Evolutionary conservation across 1,284 basidiomycete species (phyloP).

Genomic region (Clitocybe nebularis): DNA sequence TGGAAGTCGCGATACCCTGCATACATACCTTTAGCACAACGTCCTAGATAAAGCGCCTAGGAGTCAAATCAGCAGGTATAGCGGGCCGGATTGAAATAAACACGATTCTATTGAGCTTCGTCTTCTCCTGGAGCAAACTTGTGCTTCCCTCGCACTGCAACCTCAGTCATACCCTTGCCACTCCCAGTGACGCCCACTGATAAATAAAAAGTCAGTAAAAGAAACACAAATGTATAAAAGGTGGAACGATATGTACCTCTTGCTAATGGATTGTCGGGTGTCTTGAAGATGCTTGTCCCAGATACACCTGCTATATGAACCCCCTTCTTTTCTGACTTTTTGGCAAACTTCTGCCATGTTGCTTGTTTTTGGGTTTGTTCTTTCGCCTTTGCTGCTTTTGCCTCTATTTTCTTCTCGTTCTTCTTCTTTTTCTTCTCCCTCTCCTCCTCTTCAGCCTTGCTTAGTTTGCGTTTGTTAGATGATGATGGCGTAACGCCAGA

Average conservation of each 20-base stretch:
- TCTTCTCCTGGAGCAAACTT: constrained; percentile 64
- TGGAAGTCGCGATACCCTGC: too few relatives aligned
- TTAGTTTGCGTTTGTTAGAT: constrained; percentile 72
- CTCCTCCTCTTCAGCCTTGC: constrained; percentile 83
- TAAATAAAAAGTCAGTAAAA: constrained; percentile 20
- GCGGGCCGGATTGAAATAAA: constrained; percentile 10
- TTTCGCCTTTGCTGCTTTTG: constrained; percentile 82
- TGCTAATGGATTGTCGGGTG: constrained; percentile 90
- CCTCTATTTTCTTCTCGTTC: constrained; percentile 94
- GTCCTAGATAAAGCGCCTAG: constrained; percentile 9
- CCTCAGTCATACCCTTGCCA: constrained; percentile 89
- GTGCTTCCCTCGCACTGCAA: constrained; percentile 71
- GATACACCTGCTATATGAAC: constrained; percentile 83
- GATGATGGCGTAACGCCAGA: constrained; percentile 33
- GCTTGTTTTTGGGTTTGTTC: constrained; percentile 88
- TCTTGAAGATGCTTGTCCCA: constrained; percentile 94
- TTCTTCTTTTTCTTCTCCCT: constrained; percentile 91
- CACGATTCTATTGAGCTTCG: constrained; percentile 28
- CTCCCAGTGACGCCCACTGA: constrained; percentile 92
- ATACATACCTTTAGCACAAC: too few relatives aligned
- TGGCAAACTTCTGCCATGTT: constrained; percentile 97
- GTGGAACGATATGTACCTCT: constrained; percentile 52
- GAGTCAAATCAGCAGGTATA: constrained; percentile 1
- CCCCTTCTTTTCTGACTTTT: constrained; percentile 95
- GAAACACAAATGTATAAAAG: constrained; percentile 13